Conservation (phyloP, 2,329 filamentous ascomycete species). For the Thermothelomyces thermophilus region DNA sequence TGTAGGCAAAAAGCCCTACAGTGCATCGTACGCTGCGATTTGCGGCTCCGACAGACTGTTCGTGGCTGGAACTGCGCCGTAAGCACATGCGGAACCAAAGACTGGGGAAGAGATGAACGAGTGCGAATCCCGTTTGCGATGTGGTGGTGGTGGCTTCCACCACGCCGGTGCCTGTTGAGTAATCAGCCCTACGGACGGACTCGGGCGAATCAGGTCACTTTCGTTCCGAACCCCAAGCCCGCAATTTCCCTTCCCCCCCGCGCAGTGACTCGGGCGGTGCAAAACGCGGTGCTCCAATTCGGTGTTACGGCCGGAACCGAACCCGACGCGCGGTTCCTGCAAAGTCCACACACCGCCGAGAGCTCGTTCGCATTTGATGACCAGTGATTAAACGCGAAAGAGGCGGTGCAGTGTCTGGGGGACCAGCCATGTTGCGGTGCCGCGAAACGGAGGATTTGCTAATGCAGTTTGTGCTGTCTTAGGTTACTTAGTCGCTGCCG, state of each 20-base stretch:
- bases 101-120: neutral
- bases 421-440: constrained; percentile 6
- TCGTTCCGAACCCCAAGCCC: neutral
- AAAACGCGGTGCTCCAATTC: neutral
- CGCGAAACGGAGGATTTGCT: neutral
- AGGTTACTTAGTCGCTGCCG: constrained; percentile 3
- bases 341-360: constrained; percentile 10
- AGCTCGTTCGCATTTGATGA: constrained; percentile 2
- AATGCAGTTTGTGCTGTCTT: no score
- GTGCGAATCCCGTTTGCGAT: constrained; percentile 5
- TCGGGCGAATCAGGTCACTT: constrained; percentile 8
- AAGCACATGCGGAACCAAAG: neutral
- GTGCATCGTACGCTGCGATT: neutral
- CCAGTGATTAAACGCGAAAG: constrained; percentile 4
- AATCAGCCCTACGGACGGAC: constrained; percentile 15
- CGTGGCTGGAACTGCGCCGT: constrained; percentile 12
- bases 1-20: no score
- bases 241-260: neutral
- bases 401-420: constrained; percentile 2
- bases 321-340: neutral
- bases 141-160: constrained; percentile 4
- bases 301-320: constrained; percentile 5
- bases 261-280: neutral
- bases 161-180: constrained; percentile 1
- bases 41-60: constrained; percentile 10